Percentiles rank a stretch among this genome's conserved stretches.
Evolutionary conservation across 2,329 filamentous ascomycete genomes (phyloP).

Genomic region (Fusarium sp.): DNA sequence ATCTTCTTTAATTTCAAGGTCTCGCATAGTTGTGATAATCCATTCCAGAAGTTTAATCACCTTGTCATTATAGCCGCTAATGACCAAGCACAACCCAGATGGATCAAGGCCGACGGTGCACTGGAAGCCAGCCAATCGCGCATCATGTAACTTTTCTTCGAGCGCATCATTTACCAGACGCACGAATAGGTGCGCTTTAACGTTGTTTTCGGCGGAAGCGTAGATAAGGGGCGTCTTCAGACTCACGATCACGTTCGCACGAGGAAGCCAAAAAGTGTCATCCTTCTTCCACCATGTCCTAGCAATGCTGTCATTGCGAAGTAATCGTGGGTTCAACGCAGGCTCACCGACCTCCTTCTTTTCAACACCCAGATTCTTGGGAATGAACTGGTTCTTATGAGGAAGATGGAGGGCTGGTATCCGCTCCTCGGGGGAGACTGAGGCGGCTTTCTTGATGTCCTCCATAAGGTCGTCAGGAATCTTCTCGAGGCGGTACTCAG

Average conservation of each 20-base stretch:
- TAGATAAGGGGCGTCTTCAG: constrained; percentile 83
- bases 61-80: constrained; percentile 97
- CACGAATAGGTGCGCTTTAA: too few species aligned
- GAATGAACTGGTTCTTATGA: constrained; percentile 95
- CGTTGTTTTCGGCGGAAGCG: constrained; percentile 80
- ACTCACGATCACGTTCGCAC: constrained; percentile 86
- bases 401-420: constrained; percentile 84
- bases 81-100: constrained; percentile 79
- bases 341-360: constrained; percentile 87
- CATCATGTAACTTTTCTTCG: too few species aligned
- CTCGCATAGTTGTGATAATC: constrained; percentile 84
- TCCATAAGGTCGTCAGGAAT: constrained; percentile 81
- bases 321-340: constrained; percentile 78
- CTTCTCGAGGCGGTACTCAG: constrained; percentile 87
- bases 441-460: constrained; percentile 74
- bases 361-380: constrained; percentile 91
- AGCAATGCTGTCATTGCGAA: constrained; percentile 84
- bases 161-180: too few species aligned
- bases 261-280: constrained; percentile 97
- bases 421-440: constrained; percentile 68
- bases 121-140: constrained; percentile 86
- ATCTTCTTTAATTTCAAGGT: constrained; percentile 84
- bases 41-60: constrained; percentile 90
- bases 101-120: constrained; percentile 82
- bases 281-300: constrained; percentile 99